Evolutionary conservation across 805 yeast genomes (phyloP), one percentile per base, ranked within the genome.

Genomic region (Pichia phayaonensis): DNA sequence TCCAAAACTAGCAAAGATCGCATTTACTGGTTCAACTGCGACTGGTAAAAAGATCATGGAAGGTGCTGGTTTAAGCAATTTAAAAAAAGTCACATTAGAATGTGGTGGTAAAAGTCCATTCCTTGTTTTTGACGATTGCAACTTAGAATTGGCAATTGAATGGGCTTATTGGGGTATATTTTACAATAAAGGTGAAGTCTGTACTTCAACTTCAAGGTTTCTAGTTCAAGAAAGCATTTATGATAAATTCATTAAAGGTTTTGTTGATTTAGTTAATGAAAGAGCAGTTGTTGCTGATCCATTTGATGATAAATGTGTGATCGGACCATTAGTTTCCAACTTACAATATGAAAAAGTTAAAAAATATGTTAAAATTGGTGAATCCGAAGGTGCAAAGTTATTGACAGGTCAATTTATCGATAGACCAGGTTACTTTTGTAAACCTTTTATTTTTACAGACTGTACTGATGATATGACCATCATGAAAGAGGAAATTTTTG

Each of bases 1-100:
- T 66, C 81, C 80, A 54, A 76, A 71, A 57, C 76, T 85, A 56
- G 79, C 80, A 62, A 85, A 85, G 68, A 73, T 84, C 60, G 88
- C 90, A 4, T 85, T 85, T 71, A 85, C 94, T 46, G 94, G 94
- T 59, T 84, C 92, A 26, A 85, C 92, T 40, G 79, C 77, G 48
- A 76, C 84, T 50, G 94, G 94, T 67, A 80, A 80, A 65, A 71
- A 69, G 61, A 81, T 85, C 56, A 84, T 84, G 81, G 75, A 76
- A 59, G 73, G 76, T 58, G 86, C 89, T 59, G 84, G 88, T 11
- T 74, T 60, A 62, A 57, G 63, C 12, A 77, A 77, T 64, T 64
- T 78, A 64, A 79, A 79, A 63, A 79, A 79, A 38, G 82, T 78
- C 39, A 76, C 83, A 22, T 69, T 79, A 61, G 83, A 79, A 67